Evolutionary conservation across 345 rosid species (phyloP), one percentile per base, ranked within the genome.

Genomic region (Corymbia maculata): DNA sequence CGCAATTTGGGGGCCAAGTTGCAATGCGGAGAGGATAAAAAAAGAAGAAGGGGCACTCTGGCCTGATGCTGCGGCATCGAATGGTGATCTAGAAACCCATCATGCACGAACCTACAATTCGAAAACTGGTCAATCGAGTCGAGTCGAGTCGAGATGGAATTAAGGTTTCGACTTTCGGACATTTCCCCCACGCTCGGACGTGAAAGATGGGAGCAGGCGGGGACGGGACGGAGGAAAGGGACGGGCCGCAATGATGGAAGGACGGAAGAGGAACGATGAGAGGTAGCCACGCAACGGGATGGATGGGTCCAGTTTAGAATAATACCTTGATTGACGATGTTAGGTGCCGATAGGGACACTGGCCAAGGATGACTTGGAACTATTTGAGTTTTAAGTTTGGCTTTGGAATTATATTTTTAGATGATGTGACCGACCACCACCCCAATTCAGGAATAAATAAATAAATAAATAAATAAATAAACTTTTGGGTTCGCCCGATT

Each of bases 391-490:
- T 55, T 55, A 26, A 12, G 28, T 22, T 55, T 55, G 28, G 61
- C 12, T 22, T 55, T 55, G 28, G 61, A 55, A 22, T 55, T 55
- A 55, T 55, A 55, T 55, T 24, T 28, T 49, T 11, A 79, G 50
- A 79, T 14, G 50, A 15, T 80, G 21, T 80, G 45, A 36, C 51
- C 22, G 5, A 36, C 75, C 75, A 64, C 36, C 42, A 36, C 42
- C 42, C 75, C 75, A 3, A 64, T n/a, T n/a, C 75, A 64, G 19
- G 28, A 22, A 21, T 21, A 55, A 22, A 4, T 1, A 36, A 36
- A n/a, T n/a, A n/a, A n/a, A 3, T 7, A 7, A 0, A 7, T 0
- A 19, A 19, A 19, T 9, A 53, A 55, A 10, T 19, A 1, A 55
- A 55, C 22, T 12, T 55, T 55, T 0, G 0, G 13, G 61, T 2